phyloP scores from a whole-genome alignment of 352 stramenopile species.

The Globisporangium ultimum region DNA sequence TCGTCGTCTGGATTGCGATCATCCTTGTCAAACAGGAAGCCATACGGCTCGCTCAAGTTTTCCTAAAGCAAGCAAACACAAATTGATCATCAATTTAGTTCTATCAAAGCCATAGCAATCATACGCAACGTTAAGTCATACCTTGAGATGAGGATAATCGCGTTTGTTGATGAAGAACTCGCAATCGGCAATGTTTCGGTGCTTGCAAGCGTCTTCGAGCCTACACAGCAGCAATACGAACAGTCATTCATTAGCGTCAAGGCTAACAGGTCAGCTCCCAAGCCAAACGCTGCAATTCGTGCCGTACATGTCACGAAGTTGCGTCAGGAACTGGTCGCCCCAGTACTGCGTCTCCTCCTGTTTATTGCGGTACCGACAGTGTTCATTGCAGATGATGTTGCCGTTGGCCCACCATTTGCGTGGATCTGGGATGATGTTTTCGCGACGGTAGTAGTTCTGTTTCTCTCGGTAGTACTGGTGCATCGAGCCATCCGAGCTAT shows the following conservation, averaged over 20 bases:
- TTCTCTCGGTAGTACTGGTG: conserved; percentile 92
- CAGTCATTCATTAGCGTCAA: neutral
- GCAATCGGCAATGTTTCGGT: conserved; percentile 95
- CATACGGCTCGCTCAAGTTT: conserved; percentile 96
- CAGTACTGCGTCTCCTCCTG: conserved; percentile 94
- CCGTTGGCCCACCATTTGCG: conserved; percentile 99
- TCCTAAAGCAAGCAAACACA: conserved; percentile 40
- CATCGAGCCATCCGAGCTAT: conserved; percentile 86
- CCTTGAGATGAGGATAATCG: conserved; percentile 98
- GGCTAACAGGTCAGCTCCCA: neutral
- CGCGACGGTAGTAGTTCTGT: conserved; percentile 64
- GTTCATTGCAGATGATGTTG: conserved; percentile 98
- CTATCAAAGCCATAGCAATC: neutral
- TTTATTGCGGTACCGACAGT: conserved; percentile 85
- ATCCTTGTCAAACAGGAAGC: conserved; percentile 98
- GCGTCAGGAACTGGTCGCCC: conserved; percentile 96
- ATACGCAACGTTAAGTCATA: conserved; percentile 10
- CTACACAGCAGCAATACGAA: conserved; percentile 12
- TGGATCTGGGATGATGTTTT: conserved; percentile 81
- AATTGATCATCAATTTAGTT: neutral
- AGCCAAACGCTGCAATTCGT: neutral
- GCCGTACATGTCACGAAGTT: conserved; percentile 93
- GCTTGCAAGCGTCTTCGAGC: conserved; percentile 93
- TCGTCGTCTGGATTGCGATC: conserved; percentile 93
- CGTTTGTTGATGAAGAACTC: conserved; percentile 99